Conservation (phyloP, 2,329 filamentous ascomycete genomes). For the Grosmannia penicillata region DNA sequence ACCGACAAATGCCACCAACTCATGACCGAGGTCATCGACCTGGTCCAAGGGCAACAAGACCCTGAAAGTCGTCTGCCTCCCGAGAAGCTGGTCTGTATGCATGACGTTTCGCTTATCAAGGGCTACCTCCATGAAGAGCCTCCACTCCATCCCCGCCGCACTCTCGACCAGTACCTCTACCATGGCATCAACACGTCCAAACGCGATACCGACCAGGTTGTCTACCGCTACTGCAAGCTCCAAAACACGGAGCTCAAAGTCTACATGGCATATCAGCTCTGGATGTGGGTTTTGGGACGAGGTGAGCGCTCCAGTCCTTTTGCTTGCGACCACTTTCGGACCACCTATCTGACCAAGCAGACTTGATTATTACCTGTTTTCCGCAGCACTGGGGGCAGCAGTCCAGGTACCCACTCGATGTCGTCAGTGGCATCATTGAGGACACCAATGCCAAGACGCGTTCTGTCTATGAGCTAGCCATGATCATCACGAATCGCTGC, state of each 20-base stretch:
- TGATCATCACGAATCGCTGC: constrained; percentile 45
- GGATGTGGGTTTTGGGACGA: constrained; percentile 45
- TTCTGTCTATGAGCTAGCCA: constrained; percentile 47
- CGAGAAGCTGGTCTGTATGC: constrained; percentile 13
- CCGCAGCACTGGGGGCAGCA: constrained; percentile 45
- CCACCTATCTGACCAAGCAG: constrained; percentile 14
- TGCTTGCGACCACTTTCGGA: neutral
- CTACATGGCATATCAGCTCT: constrained; percentile 56
- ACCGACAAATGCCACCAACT: constrained; percentile 35
- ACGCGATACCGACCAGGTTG: constrained; percentile 48
- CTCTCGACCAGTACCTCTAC: constrained; percentile 52
- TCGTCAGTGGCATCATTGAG: constrained; percentile 47
- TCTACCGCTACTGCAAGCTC: constrained; percentile 38
- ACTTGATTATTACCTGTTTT: constrained; percentile 45
- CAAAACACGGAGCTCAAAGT: constrained; percentile 35
- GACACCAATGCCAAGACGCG: constrained; percentile 50
- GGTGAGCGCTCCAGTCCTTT: constrained; percentile 10
- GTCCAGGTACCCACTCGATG: constrained; percentile 46
- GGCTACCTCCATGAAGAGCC: constrained; percentile 30
- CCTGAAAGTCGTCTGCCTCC: too few species aligned
- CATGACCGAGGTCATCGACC: constrained; percentile 38
- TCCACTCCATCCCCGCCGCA: constrained; percentile 43
- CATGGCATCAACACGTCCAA: constrained; percentile 45
- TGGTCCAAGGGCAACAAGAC: too few species aligned
- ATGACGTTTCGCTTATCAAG: constrained; percentile 30